phyloP scores from a whole-genome alignment of 371 early-diverging fungal genomes.

The Dichotomocladium elegans region DNA sequence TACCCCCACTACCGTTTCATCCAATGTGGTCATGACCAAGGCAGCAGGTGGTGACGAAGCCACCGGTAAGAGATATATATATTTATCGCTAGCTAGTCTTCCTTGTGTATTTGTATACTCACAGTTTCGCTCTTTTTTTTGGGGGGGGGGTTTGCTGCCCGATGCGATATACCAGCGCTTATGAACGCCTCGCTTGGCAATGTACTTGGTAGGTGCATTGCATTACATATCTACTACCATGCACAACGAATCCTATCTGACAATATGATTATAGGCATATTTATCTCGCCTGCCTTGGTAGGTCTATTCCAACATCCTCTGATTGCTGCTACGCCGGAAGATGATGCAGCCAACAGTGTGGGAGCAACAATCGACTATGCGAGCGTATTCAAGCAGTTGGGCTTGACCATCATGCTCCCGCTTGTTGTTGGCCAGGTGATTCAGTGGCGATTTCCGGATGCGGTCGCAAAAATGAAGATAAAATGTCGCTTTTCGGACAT shows the following conservation, averaged over 20 bases:
- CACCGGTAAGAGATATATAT: too few relatives aligned
- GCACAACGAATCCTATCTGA: too few relatives aligned
- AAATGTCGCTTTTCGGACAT: slow-evolving; percentile 55
- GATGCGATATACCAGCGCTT: too few relatives aligned
- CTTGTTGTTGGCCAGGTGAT: slow-evolving; percentile 66
- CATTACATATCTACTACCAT: too few relatives aligned
- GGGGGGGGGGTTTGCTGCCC: too few relatives aligned
- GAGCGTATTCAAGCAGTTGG: slow-evolving; percentile 54
- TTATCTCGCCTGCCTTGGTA: slow-evolving; percentile 61
- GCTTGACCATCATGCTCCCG: slow-evolving; percentile 61
- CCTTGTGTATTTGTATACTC: too few relatives aligned
- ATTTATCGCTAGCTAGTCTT: too few relatives aligned
- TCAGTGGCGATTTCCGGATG: slow-evolving; percentile 52
- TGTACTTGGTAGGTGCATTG: slow-evolving; percentile 50
- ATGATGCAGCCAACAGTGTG: slow-evolving; percentile 30
- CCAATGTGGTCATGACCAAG: slow-evolving; percentile 80
- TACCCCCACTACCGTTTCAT: slow-evolving; percentile 74
- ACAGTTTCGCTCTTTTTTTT: too few relatives aligned
- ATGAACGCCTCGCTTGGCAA: slow-evolving; percentile 74
- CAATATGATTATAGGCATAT: too few relatives aligned
- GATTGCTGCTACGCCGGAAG: slow-evolving; percentile 36
- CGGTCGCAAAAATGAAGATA: slow-evolving; percentile 46
- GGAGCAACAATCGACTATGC: slow-evolving; percentile 48
- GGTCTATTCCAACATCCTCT: slow-evolving; percentile 34
- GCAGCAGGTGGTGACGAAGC: slow-evolving; percentile 71